Base-by-base conservation (phyloP, 164 flowering plant genomes). In the Kalanchoe fedtschenkoi region DNA sequence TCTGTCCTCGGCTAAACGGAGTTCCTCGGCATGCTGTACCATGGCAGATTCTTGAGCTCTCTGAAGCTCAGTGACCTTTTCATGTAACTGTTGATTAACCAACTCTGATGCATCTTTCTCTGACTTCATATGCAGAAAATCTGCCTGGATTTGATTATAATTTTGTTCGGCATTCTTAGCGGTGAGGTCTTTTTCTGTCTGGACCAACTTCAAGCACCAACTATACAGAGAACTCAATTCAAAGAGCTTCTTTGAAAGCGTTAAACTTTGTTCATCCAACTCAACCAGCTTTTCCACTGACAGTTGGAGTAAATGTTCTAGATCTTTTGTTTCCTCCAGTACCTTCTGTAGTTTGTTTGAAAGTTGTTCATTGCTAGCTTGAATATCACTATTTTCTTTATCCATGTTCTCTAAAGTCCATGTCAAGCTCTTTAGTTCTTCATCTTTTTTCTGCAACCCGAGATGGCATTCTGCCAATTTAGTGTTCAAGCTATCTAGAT, bases 1-100 rank as follows among this genome's bases (percentile, higher is more conserved):
- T 69, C 65, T 82, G 68, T 91, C 90, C 70, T 78, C 85, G 62
- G 88, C 76, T 69, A 80, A 61, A 21, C 69, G 82, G 64, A 82
- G 75, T 71, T 85, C 95, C 70, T 91, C 93, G 41, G 87, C 86
- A 77, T 81, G 91, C 63, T 84, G 83, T 61, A 78, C 81, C 80
- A 76, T 78, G 1, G 69, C 39, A 63, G 74, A 74, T 68, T 86
- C 88, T 60, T 87, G 91, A 26, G 60, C 78, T 66, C 78, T 82
- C 70, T 83, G 87, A 64, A 85, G 87, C 65, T 85, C 91, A 55
- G 41, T 30, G 16, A 81, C 67, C 78, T 77, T 85, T 62, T 67
- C 64, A 29, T 79, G 78, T 57, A 87, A 69, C 56, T 70, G 86
- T 68, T 77, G 68, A 73, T 77, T 78, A 43, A 71, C 73, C 55